Evolutionary conservation across 768 basidiomycete species (phyloP).

Genomic region (Mrakia gelida): DNA sequence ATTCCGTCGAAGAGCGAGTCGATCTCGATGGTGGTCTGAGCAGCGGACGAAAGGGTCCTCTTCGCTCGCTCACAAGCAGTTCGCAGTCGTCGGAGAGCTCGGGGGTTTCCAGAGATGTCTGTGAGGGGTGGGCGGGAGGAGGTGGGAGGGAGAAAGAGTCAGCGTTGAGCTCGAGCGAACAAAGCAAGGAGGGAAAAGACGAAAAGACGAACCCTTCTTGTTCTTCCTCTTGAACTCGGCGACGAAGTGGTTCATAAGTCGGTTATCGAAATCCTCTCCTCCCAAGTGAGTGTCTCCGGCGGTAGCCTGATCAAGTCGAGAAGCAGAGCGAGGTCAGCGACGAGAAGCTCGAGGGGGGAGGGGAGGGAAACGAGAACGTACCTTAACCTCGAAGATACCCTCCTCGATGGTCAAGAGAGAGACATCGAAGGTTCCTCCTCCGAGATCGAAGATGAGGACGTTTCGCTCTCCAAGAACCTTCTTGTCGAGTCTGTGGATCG

Average conservation of each 20-base stretch:
- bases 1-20: constrained; percentile 97
- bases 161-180: too few species aligned
- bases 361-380: not conserved
- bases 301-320: constrained; percentile 54
- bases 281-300: constrained; percentile 98
- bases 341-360: not conserved
- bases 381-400: constrained; percentile 57
- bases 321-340: constrained; percentile 53
- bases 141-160: not conserved
- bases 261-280: constrained; percentile 97
- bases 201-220: constrained; percentile 51
- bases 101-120: constrained; percentile 29
- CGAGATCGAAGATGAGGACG: constrained; percentile 34
- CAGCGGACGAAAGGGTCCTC: constrained; percentile 71
- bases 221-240: constrained; percentile 98
- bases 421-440: constrained; percentile 35
- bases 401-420: constrained; percentile 89
- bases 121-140: too few species aligned
- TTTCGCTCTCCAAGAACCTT: constrained; percentile 33
- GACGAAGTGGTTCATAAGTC: constrained; percentile 92
- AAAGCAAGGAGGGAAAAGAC: not conserved
- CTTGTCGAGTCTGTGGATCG: constrained; percentile 25
- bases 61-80: constrained; percentile 31
- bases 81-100: constrained; percentile 30
- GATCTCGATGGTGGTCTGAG: constrained; percentile 95